Conservation (phyloP, 2,329 filamentous ascomycete species). For the Epichloe gansuensis region DNA sequence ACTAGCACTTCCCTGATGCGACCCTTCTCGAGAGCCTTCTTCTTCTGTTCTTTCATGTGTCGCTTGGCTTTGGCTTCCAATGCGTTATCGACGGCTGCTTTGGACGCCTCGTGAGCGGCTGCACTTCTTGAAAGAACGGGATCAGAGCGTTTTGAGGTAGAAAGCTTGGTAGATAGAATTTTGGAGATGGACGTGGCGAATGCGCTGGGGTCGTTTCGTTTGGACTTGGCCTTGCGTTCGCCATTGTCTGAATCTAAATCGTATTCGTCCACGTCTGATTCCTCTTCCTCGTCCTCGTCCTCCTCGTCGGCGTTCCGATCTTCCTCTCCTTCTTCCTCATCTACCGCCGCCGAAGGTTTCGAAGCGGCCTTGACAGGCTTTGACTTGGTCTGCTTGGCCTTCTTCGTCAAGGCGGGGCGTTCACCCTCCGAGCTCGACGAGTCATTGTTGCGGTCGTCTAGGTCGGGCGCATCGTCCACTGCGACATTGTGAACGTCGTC, state of each 20-base stretch:
- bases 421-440: slow-evolving; percentile 27
- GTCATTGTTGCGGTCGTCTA: slow-evolving; percentile 2
- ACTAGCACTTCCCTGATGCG: slow-evolving; percentile 76
- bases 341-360: slow-evolving; percentile 5
- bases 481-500: slow-evolving; percentile 42
- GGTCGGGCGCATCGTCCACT: slow-evolving; percentile 34
- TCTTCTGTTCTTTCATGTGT: slow-evolving; percentile 71
- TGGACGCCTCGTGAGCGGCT: slow-evolving; percentile 58
- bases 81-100: slow-evolving; percentile 60
- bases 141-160: slow-evolving; percentile 68
- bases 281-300: slow-evolving; percentile 28
- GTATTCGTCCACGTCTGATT: slow-evolving; percentile 22
- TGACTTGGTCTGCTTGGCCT: slow-evolving; percentile 12
- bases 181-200: slow-evolving; percentile 91
- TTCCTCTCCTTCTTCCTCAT: slow-evolving; percentile 15
- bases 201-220: slow-evolving; percentile 82
- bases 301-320: slow-evolving; percentile 15
- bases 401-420: slow-evolving; percentile 8
- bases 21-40: slow-evolving; percentile 69
- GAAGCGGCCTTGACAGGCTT: slow-evolving; percentile 11
- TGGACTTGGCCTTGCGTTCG: slow-evolving; percentile 43
- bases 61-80: slow-evolving; percentile 72
- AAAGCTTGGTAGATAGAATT: slow-evolving; percentile 82
- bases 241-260: slow-evolving; percentile 14
- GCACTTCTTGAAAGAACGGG: slow-evolving; percentile 82